phyloP scores from a whole-genome alignment of 179 eudicot species.

The Pouteria campechiana region DNA sequence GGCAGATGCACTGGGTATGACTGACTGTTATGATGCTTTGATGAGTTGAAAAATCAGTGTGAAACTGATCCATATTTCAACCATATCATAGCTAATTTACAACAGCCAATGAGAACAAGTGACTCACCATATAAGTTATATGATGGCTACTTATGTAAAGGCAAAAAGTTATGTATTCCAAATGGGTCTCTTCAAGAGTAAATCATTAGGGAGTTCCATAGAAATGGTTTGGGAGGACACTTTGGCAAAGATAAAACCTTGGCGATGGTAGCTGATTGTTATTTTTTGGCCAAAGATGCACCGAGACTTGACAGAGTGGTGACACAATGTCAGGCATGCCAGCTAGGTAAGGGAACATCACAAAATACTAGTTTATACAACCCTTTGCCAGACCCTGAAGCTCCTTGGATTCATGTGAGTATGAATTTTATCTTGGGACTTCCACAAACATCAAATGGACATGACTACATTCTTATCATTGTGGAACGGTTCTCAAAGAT shows the following conservation, averaged over 20 bases:
- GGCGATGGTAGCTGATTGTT: too few relatives aligned
- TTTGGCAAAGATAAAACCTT: too few relatives aligned
- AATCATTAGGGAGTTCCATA: background rate
- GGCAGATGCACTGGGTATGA: background rate
- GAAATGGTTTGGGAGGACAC: background rate
- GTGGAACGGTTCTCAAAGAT: background rate
- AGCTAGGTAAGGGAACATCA: background rate
- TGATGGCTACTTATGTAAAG: background rate
- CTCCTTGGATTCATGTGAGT: background rate
- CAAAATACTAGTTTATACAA: background rate
- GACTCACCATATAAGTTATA: background rate
- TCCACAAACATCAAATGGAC: background rate
- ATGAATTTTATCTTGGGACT: conserved; percentile 2
- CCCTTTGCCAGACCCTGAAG: background rate
- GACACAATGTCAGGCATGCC: background rate
- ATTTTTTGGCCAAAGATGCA: background rate
- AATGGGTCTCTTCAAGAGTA: background rate
- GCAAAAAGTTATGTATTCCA: background rate
- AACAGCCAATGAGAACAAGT: background rate
- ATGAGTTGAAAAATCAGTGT: background rate
- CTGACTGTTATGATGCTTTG: too few relatives aligned
- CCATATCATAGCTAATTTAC: background rate
- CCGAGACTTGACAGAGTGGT: background rate
- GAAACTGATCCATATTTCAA: background rate
- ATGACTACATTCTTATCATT: background rate